phyloP scores from a whole-genome alignment of 2,329 filamentous ascomycete species.

The Aureobasidium sp. region DNA sequence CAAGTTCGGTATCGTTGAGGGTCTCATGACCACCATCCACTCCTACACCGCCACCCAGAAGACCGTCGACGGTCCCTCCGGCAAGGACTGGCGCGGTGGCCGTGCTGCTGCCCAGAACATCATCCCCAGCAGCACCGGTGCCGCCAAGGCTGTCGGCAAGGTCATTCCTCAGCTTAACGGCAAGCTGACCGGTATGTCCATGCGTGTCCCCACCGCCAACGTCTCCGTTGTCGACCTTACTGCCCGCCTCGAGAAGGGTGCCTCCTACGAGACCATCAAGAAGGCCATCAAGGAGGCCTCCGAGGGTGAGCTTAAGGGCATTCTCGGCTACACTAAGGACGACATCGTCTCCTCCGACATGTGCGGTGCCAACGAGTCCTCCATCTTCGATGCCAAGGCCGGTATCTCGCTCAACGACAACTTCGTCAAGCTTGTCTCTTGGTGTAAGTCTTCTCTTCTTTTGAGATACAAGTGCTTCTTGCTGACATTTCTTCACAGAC shows the following conservation, averaged over 20 bases:
- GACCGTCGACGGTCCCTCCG: slow-evolving; percentile 95
- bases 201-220: slow-evolving; percentile 98
- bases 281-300: slow-evolving; percentile 73
- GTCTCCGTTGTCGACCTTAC: slow-evolving; percentile 99
- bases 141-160: slow-evolving; percentile 99
- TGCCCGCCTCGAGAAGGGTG: slow-evolving; percentile 83
- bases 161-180: slow-evolving; percentile 96
- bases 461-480: background rate
- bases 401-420: slow-evolving; percentile 97
- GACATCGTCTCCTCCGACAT: slow-evolving; percentile 90
- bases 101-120: slow-evolving; percentile 99
- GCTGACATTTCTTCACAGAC: slow-evolving; percentile 36
- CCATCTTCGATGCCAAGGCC: slow-evolving; percentile 99
- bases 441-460: slow-evolving; percentile 43
- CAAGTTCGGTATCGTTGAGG: slow-evolving; percentile 95
- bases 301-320: slow-evolving; percentile 76
- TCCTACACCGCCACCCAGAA: slow-evolving; percentile 99
- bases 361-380: slow-evolving; percentile 86
- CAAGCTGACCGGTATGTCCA: slow-evolving; percentile 99
- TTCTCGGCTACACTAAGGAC: slow-evolving; percentile 94
- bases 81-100: slow-evolving; percentile 99
- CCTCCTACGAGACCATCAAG: slow-evolving; percentile 90
- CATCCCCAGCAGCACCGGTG: slow-evolving; percentile 98
- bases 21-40: slow-evolving; percentile 99
- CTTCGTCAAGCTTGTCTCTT: slow-evolving; percentile 97